Evolutionary conservation across 176 grass and related monocot species (phyloP), one percentile per base, ranked within the genome.

Genomic region (Phragmites australis): DNA sequence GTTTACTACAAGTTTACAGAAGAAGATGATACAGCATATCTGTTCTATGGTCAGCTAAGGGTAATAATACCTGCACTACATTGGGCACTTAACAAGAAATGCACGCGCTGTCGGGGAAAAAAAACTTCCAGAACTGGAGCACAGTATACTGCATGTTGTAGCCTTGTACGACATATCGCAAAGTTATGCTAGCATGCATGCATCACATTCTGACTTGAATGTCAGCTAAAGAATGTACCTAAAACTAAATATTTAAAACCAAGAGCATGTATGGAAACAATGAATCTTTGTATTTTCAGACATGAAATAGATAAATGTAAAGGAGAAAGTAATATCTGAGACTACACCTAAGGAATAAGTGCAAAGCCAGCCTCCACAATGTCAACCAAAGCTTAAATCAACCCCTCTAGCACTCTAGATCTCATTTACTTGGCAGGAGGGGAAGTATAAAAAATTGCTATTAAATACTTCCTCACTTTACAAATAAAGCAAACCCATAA

Each of bases 401-500:
- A 4, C 10, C 32, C 48, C 57, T 37, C 59, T 56, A 39, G 40
- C 8, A 29, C 14, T 61, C 14, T 9, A 81, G 25, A n/a, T 34
- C 68, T 41, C 1, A 1, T 51, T 72, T 68, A 58, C 23, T 68
- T 68, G 31, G 27, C 6, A 58, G 22, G 23, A 21, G 3, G 50
- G 49, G 18, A 39, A 13, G 11, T 53, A n/a, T 0, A 7, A 1
- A 39, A 48, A 17, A 34, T 12, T 18, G 47, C 41, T 15, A 39
- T 42, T 42, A 58, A 37, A 62, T 48, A 49, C 31, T 50, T 7
- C 2, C 16, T 48, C n/a, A 43, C 22, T 30, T 63, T 6, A 58
- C 9, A 50, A 18, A 85, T n/a, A 44, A 77, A 77, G 9, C 45
- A 79, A 51, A 79, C 49, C 44, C 14, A 44, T n/a, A 34, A 19